phyloP scores from a whole-genome alignment of 140 eudicot species.

The Senecio squalidus region DNA sequence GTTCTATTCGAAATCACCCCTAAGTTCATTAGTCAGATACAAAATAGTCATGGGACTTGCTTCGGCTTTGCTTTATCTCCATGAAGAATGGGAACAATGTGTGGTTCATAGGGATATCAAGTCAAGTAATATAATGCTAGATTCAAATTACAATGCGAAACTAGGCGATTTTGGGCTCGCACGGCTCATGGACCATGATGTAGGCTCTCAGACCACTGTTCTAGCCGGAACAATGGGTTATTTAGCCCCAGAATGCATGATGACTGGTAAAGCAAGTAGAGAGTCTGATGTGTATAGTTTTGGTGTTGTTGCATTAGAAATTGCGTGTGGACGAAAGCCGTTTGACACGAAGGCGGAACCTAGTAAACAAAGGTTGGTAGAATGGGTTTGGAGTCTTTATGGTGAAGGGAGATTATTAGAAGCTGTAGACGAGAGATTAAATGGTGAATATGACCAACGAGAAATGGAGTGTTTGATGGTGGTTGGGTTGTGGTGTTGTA shows the following conservation, averaged over 20 bases:
- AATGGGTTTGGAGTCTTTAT: slow-evolving; percentile 48
- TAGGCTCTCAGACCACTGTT: slow-evolving; percentile 45
- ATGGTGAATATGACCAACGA: slow-evolving; percentile 8
- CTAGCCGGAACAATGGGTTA: slow-evolving; percentile 56
- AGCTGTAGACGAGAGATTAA: slow-evolving; percentile 26
- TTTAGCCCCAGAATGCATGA: slow-evolving; percentile 48
- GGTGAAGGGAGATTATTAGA: slow-evolving; percentile 36
- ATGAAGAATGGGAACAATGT: slow-evolving; percentile 61
- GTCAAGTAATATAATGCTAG: slow-evolving; percentile 50
- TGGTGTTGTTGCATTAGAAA: slow-evolving; percentile 47
- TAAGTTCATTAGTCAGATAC: slow-evolving; percentile 33
- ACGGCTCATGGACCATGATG: slow-evolving; percentile 47
- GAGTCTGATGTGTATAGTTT: slow-evolving; percentile 48
- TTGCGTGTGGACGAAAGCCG: slow-evolving; percentile 41
- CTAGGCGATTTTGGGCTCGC: slow-evolving; percentile 53
- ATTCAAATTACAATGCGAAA: slow-evolving; percentile 40
- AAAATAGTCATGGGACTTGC: slow-evolving; percentile 46
- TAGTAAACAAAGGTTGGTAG: slow-evolving; percentile 35
- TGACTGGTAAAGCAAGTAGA: slow-evolving; percentile 46
- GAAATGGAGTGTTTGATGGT: slow-evolving; percentile 42
- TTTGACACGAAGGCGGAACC: slow-evolving; percentile 29
- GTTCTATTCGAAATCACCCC: slow-evolving; percentile 16
- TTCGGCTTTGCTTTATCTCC: slow-evolving; percentile 40
- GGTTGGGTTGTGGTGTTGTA: slow-evolving; percentile 53
- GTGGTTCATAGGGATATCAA: slow-evolving; percentile 50